Base-by-base conservation (phyloP, 1,284 basidiomycete genomes). In the Cutaneotrichosporon sp. region DNA sequence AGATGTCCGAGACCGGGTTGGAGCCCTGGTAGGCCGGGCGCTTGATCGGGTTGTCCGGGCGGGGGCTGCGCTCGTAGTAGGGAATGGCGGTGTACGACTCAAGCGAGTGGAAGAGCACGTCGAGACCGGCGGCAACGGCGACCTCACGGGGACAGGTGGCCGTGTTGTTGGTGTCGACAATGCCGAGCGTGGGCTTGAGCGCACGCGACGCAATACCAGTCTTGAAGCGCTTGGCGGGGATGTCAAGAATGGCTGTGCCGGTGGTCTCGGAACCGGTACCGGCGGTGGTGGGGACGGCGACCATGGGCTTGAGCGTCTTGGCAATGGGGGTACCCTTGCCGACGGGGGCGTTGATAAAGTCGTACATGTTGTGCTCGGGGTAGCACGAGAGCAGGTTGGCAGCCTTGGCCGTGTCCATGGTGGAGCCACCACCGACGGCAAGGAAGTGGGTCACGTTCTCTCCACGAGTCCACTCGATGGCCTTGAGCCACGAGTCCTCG, bases 211-310 rank as follows among this genome's bases (percentile, higher is more conserved):
- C 88, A 61, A 97, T 97, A 46, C 94, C 93, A 12, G 93, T 97
- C 79, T 97, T 97, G 81, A 96, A 94, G 14, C 85, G 83, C 65
- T 82, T 83, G 0, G 90, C 90, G 0, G 90, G 75, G 51, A 77
- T 77, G 72, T 97, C 94, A 46, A 96, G 83, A 63, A 97, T 97
- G 14, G 94, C 90, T 1, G 94, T 90, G n/a, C 94, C 94, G 2
- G 93, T 97, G 1, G 94, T 97, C 75, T 97, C 91, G 2, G 89
- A 90, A 13, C 92, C 93, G n/a, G 93, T 97, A 48, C 93, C 71
- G 38, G 94, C 93, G 8, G 93, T 97, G 2, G 94, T 97, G 10
- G 92, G 92, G 20, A 97, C 83, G 43, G 92, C 92, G 58, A 97
- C 92, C 41, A 97, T 79, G 15, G 94, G 94, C 23, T 83, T 78